Evolutionary conservation across 345 rosid genomes (phyloP), one percentile per base, ranked within the genome.

Genomic region (Brassica rapa): DNA sequence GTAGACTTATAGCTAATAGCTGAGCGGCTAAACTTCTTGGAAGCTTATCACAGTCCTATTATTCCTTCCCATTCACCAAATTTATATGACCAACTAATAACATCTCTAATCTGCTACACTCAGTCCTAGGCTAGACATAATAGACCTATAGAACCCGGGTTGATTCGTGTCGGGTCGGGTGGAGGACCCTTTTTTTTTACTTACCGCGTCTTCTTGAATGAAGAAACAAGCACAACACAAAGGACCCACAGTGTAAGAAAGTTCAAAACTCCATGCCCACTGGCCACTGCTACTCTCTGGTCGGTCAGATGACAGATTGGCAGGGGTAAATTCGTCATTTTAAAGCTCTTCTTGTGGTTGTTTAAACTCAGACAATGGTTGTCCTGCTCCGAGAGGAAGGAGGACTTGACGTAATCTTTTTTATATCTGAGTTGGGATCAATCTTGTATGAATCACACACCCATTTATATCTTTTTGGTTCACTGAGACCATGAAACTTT

Each of bases 241-340:
- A 14, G 82, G 82, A 41, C 77, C 82, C 82, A 78, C 82, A 60
- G 51, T 27, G 29, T 46, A 5, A 33, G 23, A 49, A 46, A 29
- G 62, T 72, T 78, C 63, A 46, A 73, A 67, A 73, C 33, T 68
- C 74, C 74, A 72, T 77, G 77, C 29, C 56, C 19, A 49, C 19
- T 49, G 19, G 21, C 56, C 19, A 49, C 19, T 49, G 19, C 55
- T 49, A 49, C 19, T 49, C 70, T 73, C 77, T 63, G 57, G 25
- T 43, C 73, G 68, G 49, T 11, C 77, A 72, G 63, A 60, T 72
- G 77, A 66, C 82, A 78, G 82, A 62, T 72, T 73, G 77, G 64
- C 82, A 79, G 23, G 74, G 78, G 25, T 67, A 73, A 60, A 32
- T 0, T 24, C 57, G 82, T 73, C 82, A 73, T 67, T 15, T 63